Base-by-base conservation (phyloP, 805 yeast species). In the Yamadazyma nakazawae region DNA sequence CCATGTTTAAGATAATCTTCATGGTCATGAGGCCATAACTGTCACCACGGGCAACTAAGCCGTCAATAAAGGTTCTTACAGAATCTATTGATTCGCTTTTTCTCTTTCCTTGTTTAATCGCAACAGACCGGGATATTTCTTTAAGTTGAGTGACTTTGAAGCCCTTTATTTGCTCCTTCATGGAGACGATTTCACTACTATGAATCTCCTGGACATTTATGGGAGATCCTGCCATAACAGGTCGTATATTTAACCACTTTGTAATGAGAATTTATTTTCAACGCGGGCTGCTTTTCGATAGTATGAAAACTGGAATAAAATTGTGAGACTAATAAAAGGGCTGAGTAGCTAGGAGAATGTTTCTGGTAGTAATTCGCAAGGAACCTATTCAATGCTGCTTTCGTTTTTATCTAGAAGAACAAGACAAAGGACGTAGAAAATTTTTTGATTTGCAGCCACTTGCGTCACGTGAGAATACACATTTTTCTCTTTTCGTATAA, bases 111-210 rank as follows among this genome's bases (percentile, higher is more conserved):
- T 36, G 38, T 11, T 40, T 35, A 8, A 40, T 10, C 2, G 12
- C 21, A 19, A 31, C 56, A 1, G 80, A 56, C 37, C 78, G 68
- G 31, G 83, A 76, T 1, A 84, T 56, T 16, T 66, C 72, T 60
- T 82, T 82, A 46, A 84, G 67, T 45, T 77, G 79, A 0, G 74
- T 63, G 1, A 82, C 80, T 53, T 75, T 77, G 52, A 41, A 26
- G 36, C 16, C 14, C 12, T 21, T 14, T 11, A 38, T 32, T 12
- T 17, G 25, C 5, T n/a, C 11, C 30, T 43, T 43, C 42, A 43
- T 37, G 8, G 31, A 6, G 24, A 17, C 13, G 16, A 37, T 34
- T 34, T 40, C 43, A 25, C 19, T 38, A 18, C 13, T 18, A 17
- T 14, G 17, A 11, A 38, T 26, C 41, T 38, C 41, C 32, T 38